Evolutionary conservation across 495 filamentous ascomycete genomes (phyloP).

Genomic region (Penicillium robsamsonii): DNA sequence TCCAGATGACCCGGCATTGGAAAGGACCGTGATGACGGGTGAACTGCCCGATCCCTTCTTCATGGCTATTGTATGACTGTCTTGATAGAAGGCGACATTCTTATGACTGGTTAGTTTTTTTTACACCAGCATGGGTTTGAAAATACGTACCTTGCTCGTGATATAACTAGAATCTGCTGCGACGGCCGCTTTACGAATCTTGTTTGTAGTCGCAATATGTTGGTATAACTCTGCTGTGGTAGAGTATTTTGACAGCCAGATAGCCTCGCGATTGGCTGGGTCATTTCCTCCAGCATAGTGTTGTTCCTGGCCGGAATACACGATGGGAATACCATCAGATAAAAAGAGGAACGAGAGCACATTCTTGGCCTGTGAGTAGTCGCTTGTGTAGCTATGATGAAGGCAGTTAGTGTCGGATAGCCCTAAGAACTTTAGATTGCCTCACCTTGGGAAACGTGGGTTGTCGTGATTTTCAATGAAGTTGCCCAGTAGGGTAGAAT

Average conservation of each 20-base stretch:
- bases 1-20: conserved; percentile 52
- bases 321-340: conserved; percentile 63
- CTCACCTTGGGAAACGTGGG: conserved; percentile 58
- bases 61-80: conserved; percentile 54
- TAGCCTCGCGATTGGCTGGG: conserved; percentile 71
- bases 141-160: conserved; percentile 35
- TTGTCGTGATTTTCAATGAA: conserved; percentile 85
- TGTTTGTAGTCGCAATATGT: conserved; percentile 57
- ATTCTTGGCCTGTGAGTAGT: conserved; percentile 59
- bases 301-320: conserved; percentile 74
- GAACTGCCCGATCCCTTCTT: conserved; percentile 55
- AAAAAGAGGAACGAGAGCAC: conserved; percentile 70
- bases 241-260: conserved; percentile 67
- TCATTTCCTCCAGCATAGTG: conserved; percentile 62
- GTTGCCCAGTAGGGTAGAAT: conserved; percentile 64
- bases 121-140: not conserved
- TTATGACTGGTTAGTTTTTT: not conserved
- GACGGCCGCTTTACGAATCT: conserved; percentile 57
- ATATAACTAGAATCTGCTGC: conserved; percentile 46
- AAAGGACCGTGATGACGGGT: conserved; percentile 55
- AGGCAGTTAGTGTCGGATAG: not conserved
- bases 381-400: conserved; percentile 42
- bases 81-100: conserved; percentile 49
- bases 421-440: not conserved
- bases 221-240: conserved; percentile 60